These are phyloP conservation scores for Haematococcus lacustris DNA, from an alignment of 139 green algal species.

Conservation along the genomic window DNA sequence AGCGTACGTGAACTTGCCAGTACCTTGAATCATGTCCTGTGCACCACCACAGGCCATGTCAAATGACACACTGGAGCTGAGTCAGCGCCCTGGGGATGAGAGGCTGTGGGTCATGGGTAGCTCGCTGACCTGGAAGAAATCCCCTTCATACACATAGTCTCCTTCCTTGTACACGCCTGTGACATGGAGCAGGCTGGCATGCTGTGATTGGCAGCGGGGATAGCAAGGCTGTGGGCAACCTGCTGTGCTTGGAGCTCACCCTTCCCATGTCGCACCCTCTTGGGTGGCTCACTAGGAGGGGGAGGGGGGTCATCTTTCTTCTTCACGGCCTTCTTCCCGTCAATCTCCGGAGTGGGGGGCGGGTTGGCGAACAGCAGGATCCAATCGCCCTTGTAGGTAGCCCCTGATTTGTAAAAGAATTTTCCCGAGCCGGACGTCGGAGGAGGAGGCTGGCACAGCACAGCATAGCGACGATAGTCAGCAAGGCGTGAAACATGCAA, in stretches of 20 bases:
- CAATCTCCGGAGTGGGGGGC: conserved; percentile 9
- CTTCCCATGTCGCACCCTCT: conserved; percentile 31
- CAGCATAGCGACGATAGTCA: too few relatives aligned
- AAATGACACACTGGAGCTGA: too few relatives aligned
- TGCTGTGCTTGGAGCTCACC: conserved; percentile 8
- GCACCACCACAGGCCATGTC: too few relatives aligned
- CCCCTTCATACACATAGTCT: conserved; percentile 25
- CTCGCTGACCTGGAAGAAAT: conserved; percentile 25
- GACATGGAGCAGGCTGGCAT: too few relatives aligned
- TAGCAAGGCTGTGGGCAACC: too few relatives aligned
- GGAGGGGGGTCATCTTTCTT: conserved; percentile 24
- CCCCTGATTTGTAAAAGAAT: conserved; percentile 19
- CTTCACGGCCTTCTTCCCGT: background rate
- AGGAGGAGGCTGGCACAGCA: conserved; percentile 7
- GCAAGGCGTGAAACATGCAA: too few relatives aligned
- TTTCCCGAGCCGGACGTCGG: conserved; percentile 14
- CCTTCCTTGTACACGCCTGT: conserved; percentile 30
- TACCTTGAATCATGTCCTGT: too few relatives aligned
- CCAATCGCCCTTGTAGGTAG: conserved; percentile 25
- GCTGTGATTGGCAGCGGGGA: too few relatives aligned
- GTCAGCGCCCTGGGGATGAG: too few relatives aligned
- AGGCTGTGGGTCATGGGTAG: too few relatives aligned
- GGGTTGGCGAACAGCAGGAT: conserved; percentile 18
- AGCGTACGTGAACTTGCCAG: too few relatives aligned
- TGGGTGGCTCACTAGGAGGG: conserved; percentile 20